phyloP scores from a whole-genome alignment of 2,329 filamentous ascomycete species.

The Neurospora sp. region DNA sequence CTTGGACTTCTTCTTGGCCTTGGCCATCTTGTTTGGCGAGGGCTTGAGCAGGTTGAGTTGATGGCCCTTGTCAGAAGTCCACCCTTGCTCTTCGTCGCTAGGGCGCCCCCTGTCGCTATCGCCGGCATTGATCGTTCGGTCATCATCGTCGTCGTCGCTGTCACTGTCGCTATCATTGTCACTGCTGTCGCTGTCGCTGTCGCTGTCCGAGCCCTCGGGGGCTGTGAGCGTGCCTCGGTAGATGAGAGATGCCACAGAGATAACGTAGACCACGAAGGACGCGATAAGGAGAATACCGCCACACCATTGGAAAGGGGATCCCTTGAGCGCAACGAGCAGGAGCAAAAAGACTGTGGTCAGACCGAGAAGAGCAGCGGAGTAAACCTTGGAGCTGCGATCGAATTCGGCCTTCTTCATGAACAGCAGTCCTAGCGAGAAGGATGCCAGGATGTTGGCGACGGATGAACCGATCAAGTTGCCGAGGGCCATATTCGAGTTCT shows the following conservation, averaged over 20 bases:
- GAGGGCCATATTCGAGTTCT: constrained; percentile 34
- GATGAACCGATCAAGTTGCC: constrained; percentile 41
- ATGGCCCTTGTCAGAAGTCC: neutral
- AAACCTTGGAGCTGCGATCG: constrained; percentile 36
- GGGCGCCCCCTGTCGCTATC: constrained; percentile 13
- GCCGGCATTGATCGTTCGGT: constrained; percentile 8
- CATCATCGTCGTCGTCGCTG: constrained; percentile 1
- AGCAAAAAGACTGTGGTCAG: constrained; percentile 30
- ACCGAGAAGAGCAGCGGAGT: constrained; percentile 30
- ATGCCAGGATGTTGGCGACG: constrained; percentile 43
- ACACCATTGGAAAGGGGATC: constrained; percentile 21
- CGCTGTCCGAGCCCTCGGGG: constrained; percentile 32
- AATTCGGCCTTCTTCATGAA: constrained; percentile 28
- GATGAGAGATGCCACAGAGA: constrained; percentile 34
- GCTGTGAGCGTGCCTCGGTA: constrained; percentile 29
- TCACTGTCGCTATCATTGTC: constrained; percentile 3
- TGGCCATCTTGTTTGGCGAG: neutral
- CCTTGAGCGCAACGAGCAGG: constrained; percentile 18
- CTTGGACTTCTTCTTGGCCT: neutral
- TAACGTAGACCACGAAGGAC: constrained; percentile 33
- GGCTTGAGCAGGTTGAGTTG: neutral
- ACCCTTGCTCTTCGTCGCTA: constrained; percentile 3
- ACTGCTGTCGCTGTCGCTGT: constrained; percentile 13
- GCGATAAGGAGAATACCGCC: constrained; percentile 29
- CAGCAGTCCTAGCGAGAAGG: constrained; percentile 40